Percentiles rank a stretch among this genome's conserved stretches.
Evolutionary conservation across 805 yeast species (phyloP).

Genomic region (Debaryomyces castellii): DNA sequence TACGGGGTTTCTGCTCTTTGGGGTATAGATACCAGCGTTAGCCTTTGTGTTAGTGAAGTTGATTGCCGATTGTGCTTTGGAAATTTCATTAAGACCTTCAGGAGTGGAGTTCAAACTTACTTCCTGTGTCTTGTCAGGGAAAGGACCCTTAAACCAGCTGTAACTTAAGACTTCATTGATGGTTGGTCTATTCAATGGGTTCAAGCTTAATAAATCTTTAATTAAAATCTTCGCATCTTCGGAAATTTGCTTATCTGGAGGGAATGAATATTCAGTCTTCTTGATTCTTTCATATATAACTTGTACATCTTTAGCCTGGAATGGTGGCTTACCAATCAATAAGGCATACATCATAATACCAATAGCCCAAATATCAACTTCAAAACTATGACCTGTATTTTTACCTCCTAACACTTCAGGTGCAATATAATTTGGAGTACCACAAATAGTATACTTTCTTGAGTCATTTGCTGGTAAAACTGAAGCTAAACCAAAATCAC

Average conservation of each 20-base stretch:
- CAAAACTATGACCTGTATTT: slow-evolving; percentile 84
- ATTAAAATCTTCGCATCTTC: slow-evolving; percentile 73
- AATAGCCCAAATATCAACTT: slow-evolving; percentile 96
- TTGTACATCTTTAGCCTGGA: slow-evolving; percentile 93
- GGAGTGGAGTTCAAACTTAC: slow-evolving; percentile 66
- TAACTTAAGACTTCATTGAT: slow-evolving; percentile 76
- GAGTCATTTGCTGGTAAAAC: slow-evolving; percentile 68
- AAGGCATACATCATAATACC: slow-evolving; percentile 96
- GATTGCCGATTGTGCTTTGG: slow-evolving; percentile 59
- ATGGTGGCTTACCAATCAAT: slow-evolving; percentile 93
- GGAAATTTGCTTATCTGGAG: slow-evolving; percentile 65
- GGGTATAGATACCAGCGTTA: slow-evolving; percentile 59
- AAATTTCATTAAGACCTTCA: slow-evolving; percentile 49
- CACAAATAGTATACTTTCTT: slow-evolving; percentile 91
- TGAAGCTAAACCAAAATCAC: slow-evolving; percentile 98
- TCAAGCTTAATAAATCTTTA: slow-evolving; percentile 66
- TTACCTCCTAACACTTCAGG: slow-evolving; percentile 95
- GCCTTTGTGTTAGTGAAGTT: slow-evolving; percentile 69
- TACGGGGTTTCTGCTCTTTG: slow-evolving; percentile 58
- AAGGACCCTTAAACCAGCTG: slow-evolving; percentile 84
- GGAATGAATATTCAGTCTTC: slow-evolving; percentile 76
- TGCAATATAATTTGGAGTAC: slow-evolving; percentile 98
- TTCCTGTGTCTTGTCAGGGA: slow-evolving; percentile 69
- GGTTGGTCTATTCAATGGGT: slow-evolving; percentile 80
- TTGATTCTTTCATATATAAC: slow-evolving; percentile 91